These are phyloP conservation scores for Termitomyces sp. DNA, from an alignment of 768 basidiomycete species.

Conservation along the genomic window DNA sequence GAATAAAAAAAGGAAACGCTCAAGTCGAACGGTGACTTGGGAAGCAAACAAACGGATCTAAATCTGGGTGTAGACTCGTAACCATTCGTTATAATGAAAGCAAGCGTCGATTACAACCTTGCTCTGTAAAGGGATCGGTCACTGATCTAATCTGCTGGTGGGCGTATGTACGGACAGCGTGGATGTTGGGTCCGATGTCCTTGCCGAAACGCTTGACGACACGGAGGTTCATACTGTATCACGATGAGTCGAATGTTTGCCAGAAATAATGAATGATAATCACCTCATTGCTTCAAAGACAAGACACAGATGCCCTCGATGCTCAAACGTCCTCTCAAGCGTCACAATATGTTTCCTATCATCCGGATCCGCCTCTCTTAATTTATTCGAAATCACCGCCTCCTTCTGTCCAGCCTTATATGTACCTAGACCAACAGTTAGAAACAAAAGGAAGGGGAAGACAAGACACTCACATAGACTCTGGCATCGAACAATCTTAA, in stretches of 20 bases:
- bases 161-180: constrained; percentile 97
- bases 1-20: background rate
- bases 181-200: constrained; percentile 93
- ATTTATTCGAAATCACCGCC: constrained; percentile 85
- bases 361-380: constrained; percentile 87
- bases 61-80: no score
- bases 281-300: constrained; percentile 95
- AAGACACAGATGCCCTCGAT: constrained; percentile 93
- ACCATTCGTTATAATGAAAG: no score
- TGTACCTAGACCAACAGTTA: constrained; percentile 52
- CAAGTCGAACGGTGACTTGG: no score
- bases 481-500: constrained; percentile 94
- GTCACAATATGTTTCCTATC: constrained; percentile 96
- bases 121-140: no score
- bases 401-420: constrained; percentile 90
- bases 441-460: no score
- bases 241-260: background rate
- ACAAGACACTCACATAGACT: constrained; percentile 70
- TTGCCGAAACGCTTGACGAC: constrained; percentile 98
- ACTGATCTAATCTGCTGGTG: no score
- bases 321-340: constrained; percentile 94
- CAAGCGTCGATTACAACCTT: no score
- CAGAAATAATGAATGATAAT: background rate
- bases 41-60: no score
- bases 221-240: constrained; percentile 89